Evolutionary conservation across 1,284 basidiomycete species (phyloP), one percentile per base, ranked within the genome.

Genomic region (Cutaneotrichosporon dermatis): DNA sequence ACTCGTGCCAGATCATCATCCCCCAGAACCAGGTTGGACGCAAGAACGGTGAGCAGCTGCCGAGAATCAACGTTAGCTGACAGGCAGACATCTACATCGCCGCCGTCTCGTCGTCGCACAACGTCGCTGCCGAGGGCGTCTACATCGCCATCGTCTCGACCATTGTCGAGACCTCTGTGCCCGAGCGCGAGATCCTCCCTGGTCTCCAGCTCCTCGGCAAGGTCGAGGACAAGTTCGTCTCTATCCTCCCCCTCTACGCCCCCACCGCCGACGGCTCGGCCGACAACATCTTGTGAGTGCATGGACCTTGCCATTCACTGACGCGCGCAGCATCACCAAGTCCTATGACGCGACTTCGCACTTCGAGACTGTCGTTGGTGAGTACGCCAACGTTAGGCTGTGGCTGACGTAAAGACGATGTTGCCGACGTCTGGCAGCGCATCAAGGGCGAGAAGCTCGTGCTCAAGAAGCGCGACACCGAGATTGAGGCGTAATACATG

Each of bases 271-370:
- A 84, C 49, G 96, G 96, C 59, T 76, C 75, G 59, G 73, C 83
- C 66, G 82, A 84, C 50, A 90, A 92, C 72, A 39, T 41, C 51
- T 52, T 33, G 48, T 37, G 34, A 49, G 48, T 36, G 2, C 10
- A 35, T 15, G 11, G 37, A 6, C 43, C n/a, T 44, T 6, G n/a
- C 43, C 13, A 44, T 8, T 44, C 43, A 9, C 90, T 99, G 75
- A 89, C 92, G 72, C 90, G 99, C 75, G 99, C 91, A 46, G 44
- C 81, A 88, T 99, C 81, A 98, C 96, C 59, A 90, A 89, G 60
- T 97, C 93, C 6, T 98, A 98, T 79, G 96, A 99, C 77, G 93
- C 96, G 10, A 98, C 96, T 8, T 94, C 91, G 52, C 96, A 99
- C 81, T 99, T 99, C 74, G 96, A 99, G 83, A 97, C 94, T 43